phyloP scores from a whole-genome alignment of 148 eudicot species.

The Fagopyrum homotropicum region DNA sequence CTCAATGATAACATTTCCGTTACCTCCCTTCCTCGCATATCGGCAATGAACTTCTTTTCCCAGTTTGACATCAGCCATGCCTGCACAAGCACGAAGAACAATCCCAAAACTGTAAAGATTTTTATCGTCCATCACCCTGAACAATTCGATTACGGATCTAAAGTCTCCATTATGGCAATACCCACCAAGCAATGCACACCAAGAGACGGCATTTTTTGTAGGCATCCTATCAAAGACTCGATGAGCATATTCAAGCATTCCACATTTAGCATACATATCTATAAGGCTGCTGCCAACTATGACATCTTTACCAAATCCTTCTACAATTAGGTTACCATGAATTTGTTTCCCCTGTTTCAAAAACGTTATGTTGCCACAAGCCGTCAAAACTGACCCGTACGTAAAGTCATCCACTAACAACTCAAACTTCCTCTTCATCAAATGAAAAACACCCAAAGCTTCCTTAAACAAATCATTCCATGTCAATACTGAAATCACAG shows the following conservation, averaged over 20 bases:
- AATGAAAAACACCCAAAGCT: conserved; percentile 45
- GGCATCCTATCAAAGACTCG: conserved; percentile 53
- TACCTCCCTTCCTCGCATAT: conserved; percentile 53
- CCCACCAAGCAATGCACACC: conserved; percentile 75
- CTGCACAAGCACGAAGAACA: conserved; percentile 78
- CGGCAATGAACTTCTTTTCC: conserved; percentile 84
- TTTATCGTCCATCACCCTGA: conserved; percentile 37
- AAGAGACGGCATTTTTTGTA: conserved; percentile 53
- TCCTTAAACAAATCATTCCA: conserved; percentile 55
- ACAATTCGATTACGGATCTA: conserved; percentile 43
- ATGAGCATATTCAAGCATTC: conserved; percentile 35
- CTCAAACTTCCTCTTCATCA: conserved; percentile 39
- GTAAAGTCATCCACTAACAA: conserved; percentile 52
- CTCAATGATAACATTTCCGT: conserved; percentile 57
- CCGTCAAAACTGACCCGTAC: conserved; percentile 59
- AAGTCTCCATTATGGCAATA: conserved; percentile 71
- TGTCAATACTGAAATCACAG: conserved; percentile 49
- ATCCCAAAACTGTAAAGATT: conserved; percentile 77
- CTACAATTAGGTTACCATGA: conserved; percentile 42
- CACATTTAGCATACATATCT: conserved; percentile 88
- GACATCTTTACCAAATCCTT: conserved; percentile 43
- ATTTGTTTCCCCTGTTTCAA: conserved; percentile 61
- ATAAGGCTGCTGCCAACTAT: conserved; percentile 70
- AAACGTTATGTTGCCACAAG: conserved; percentile 66
- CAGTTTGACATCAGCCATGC: conserved; percentile 59